Evolutionary conservation across 2,329 filamentous ascomycete species (phyloP), one percentile per base, ranked within the genome.

Genomic region (Pseudogymnoascus sp.): DNA sequence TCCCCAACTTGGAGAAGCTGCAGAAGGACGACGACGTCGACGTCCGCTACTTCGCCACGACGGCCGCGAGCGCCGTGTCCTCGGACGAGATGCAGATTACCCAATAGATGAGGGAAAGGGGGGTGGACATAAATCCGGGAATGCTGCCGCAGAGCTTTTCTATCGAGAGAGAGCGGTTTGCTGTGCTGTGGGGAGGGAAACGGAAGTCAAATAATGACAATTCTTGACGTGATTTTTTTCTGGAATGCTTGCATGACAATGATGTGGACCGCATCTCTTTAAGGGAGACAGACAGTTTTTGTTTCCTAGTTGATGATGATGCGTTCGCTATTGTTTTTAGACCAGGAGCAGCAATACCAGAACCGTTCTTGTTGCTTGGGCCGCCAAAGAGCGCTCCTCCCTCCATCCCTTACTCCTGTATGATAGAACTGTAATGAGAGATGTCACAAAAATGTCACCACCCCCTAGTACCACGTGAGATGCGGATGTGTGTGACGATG

Each of bases 1-100:
- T 96, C 72, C 92, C 93, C 26, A 93, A 91, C 74, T 79, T 99
- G 69, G 90, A 93, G 80, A 97, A 97, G 81, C 82, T 99, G 72
- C 92, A 97, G 80, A 90, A 93, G 78, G 94, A 99, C 74, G 91
- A 95, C 68, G 94, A 99, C 78, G 93, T 97, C 69, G 94, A 99
- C 78, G 94, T 99, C 72, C 87, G 94, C 75, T 99, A 93, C 81
- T 99, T 96, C 78, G 94, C 94, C 67, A 96, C 92, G 65, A 95
- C 91, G 67, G 93, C 94, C 59, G 88, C 89, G 65, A 86, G 75
- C 64, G 78, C 70, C 72, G 69, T 72, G 60, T 68, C 78, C 67
- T 77, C 77, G 64, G 82, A 83, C 72, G 77, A 75, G 65, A 83
- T 81, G 81, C 77, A 80, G 71, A 84, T 78, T 66, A 81, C 78